Percentiles rank a stretch among this genome's conserved stretches.
Evolutionary conservation across 2,329 filamentous ascomycete species (phyloP).

Genomic region (Cryphonectria radicalis): DNA sequence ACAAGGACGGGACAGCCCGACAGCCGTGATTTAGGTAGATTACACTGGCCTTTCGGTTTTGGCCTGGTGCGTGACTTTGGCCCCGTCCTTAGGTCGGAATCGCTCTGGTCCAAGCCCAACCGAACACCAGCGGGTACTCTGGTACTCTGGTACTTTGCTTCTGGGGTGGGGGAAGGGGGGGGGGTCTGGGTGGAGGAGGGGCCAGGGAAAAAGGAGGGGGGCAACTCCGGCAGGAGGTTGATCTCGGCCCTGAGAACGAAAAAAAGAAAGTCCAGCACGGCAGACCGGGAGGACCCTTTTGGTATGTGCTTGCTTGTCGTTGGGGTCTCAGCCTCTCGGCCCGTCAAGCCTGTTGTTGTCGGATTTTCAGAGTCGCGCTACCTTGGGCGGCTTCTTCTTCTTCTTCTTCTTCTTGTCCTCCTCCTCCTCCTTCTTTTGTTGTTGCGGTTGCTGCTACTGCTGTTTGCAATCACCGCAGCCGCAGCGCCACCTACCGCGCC

Average conservation of each 20-base stretch:
- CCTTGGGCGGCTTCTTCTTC: neutral
- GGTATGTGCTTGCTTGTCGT: conserved; percentile 1
- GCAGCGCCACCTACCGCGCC: conserved; percentile 2
- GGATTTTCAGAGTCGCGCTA: neutral
- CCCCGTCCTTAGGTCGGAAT: neutral
- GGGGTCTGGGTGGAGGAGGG: neutral
- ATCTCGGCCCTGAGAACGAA: conserved; percentile 8
- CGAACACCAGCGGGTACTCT: neutral
- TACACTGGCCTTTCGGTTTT: conserved; percentile 1
- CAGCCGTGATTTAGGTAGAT: conserved; percentile 11
- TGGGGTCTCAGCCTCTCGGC: conserved; percentile 14
- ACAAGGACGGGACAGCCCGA: conserved; percentile 20
- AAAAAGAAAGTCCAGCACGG: conserved; percentile 16
- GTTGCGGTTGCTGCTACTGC: neutral
- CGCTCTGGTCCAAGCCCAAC: neutral
- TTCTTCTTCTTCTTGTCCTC: neutral
- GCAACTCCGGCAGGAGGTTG: conserved; percentile 3
- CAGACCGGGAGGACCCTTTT: conserved; percentile 12
- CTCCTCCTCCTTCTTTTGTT: neutral
- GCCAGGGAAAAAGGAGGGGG: neutral
- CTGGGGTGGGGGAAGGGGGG: neutral
- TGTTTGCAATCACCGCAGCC: neutral
- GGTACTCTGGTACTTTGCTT: neutral
- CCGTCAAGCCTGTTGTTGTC: conserved; percentile 21
- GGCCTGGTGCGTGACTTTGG: conserved; percentile 9